Evolutionary conservation across 1,139 yeast genomes (phyloP).

Genomic region (Lodderomyces jiufengensis): DNA sequence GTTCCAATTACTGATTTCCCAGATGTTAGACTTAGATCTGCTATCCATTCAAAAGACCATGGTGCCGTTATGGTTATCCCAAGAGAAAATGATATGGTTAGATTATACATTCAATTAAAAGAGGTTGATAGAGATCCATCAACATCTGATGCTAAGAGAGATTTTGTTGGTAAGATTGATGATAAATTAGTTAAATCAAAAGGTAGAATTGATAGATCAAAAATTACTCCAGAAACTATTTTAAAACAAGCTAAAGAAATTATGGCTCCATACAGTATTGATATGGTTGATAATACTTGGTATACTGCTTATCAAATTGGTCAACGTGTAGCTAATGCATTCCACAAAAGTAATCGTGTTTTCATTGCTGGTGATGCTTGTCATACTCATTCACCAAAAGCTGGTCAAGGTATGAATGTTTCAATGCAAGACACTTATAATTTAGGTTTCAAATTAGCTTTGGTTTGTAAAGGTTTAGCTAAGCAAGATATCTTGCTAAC

Average conservation of each 20-base stretch:
- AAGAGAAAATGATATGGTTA: slow-evolving; percentile 29
- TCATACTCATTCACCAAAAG: slow-evolving; percentile 38
- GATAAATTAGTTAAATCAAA: slow-evolving; percentile 13
- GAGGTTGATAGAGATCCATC: slow-evolving; percentile 23
- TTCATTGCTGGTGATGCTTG: slow-evolving; percentile 39
- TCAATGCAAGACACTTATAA: slow-evolving; percentile 29
- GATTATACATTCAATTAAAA: slow-evolving; percentile 25
- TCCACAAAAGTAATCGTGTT: slow-evolving; percentile 20
- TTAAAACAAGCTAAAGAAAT: slow-evolving; percentile 26
- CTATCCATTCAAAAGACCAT: slow-evolving; percentile 27
- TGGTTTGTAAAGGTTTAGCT: slow-evolving; percentile 26
- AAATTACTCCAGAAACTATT: slow-evolving; percentile 24
- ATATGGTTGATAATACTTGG: slow-evolving; percentile 26
- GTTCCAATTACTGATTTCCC: slow-evolving; percentile 35
- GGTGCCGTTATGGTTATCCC: slow-evolving; percentile 36
- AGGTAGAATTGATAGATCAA: slow-evolving; percentile 26
- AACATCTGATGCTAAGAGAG: slow-evolving; percentile 7
- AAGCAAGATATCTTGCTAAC: slow-evolving; percentile 22
- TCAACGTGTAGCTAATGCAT: slow-evolving; percentile 29
- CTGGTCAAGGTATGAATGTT: slow-evolving; percentile 40
- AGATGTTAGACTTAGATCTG: slow-evolving; percentile 31
- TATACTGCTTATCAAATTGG: slow-evolving; percentile 36
- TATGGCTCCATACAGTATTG: slow-evolving; percentile 26
- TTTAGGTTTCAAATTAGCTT: slow-evolving; percentile 34
- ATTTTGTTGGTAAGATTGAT: slow-evolving; percentile 10